Conservation (phyloP, 78 protist species). For the Protostelium mycophagum region DNA sequence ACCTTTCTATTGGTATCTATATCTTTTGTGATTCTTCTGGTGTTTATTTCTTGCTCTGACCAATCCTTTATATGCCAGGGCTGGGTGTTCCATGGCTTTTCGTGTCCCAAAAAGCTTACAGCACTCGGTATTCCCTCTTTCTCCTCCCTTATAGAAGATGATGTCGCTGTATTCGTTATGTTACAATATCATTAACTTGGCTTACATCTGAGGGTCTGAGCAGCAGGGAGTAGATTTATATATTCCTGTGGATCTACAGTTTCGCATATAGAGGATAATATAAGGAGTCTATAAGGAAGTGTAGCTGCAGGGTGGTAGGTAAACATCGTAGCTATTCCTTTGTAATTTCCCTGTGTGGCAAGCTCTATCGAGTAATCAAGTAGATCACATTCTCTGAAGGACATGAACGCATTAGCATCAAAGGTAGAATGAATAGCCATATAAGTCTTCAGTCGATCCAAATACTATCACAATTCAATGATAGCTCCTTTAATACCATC, state of each 20-base stretch:
- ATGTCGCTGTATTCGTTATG: too few relatives aligned
- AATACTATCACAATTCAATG: neutral
- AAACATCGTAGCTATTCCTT: neutral
- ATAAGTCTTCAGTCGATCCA: neutral
- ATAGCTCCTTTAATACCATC: neutral
- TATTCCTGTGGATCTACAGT: neutral
- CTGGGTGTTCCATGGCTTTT: neutral
- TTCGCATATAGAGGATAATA: neutral
- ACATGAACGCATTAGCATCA: neutral
- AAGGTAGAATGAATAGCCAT: neutral
- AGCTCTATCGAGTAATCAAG: neutral
- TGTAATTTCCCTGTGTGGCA: neutral
- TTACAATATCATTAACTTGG: neutral
- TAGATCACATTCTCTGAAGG: neutral
- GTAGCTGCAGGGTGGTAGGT: neutral
- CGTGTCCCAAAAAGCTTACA: neutral
- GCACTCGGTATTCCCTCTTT: neutral
- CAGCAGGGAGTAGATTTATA: neutral
- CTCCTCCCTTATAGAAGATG: too few relatives aligned
- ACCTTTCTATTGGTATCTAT: too few relatives aligned
- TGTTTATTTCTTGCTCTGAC: neutral
- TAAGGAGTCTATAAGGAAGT: neutral
- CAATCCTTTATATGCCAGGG: neutral
- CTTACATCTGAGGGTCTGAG: neutral
- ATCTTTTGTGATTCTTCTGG: too few relatives aligned